Base-by-base conservation (phyloP, 768 basidiomycete species). In the Leccinum subgranulosum region DNA sequence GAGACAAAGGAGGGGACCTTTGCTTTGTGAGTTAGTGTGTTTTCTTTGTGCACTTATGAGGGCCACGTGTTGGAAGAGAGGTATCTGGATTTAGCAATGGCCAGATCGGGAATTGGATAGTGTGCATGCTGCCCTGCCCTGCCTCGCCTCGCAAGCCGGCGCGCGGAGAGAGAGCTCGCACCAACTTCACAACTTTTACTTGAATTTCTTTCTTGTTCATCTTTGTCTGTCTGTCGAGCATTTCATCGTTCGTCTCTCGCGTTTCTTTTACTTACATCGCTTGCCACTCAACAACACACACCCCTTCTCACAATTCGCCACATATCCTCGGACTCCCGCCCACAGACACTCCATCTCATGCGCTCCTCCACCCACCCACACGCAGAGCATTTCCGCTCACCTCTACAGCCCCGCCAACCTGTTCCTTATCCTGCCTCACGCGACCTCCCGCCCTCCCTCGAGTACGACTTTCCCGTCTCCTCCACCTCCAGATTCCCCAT, bases 141-240 rank as follows among this genome's bases (percentile, higher is more conserved):
- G 69, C 69, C 69, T 71, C 69, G 63, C 69, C 69, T 65, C 55
- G 48, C 63, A 66, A 62, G 57, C 67, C 68, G 68, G 67, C 62
- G 69, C 69, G 65, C 63, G 66, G 59, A 63, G 23, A 23, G 23
- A 23, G 56, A 49, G 23, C 48, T 27, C 48, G 25, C 48, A 27
- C 48, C 28, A 49, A 28, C 17, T 11, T 6, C 39, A 41, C 6
- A 12, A 12, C 17, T 23, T 23, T 23, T 23, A 21, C 23, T 47
- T 5, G 45, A 47, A 9, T 10, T 23, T 41, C 39, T n/a, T 19
- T 36, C 7, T 19, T 10, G n/a, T n/a, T 43, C 41, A 19, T 43
- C 41, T 43, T 43, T 19, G 25, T 25, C 23, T 25, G 45, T 25
- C 23, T 25, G 45, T 25, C 45, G 8, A 12, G 14, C 6, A 46